phyloP scores from a whole-genome alignment of 768 basidiomycete species.

The Termitomyces sp. region DNA sequence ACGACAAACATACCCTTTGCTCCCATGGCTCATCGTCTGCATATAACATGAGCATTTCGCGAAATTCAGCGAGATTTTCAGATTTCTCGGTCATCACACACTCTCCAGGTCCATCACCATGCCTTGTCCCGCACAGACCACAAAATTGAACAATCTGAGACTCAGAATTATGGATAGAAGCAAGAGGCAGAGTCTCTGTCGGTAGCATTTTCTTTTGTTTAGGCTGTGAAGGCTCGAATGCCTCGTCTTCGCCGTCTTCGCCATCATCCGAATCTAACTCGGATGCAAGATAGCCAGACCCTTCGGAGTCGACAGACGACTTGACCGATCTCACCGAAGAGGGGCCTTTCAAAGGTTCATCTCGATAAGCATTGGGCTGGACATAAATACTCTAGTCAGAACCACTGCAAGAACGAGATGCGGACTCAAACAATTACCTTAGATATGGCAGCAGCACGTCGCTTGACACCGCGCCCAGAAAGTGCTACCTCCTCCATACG shows the following conservation, averaged over 20 bases:
- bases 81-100: conserved; percentile 66
- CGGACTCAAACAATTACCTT: conserved; percentile 22
- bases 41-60: conserved; percentile 58
- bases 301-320: conserved; percentile 22
- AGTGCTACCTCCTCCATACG: conserved; percentile 40
- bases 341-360: conserved; percentile 9
- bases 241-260: conserved; percentile 9
- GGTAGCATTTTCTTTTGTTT: conserved; percentile 12
- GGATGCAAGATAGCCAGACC: conserved; percentile 29
- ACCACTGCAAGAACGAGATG: conserved; percentile 3
- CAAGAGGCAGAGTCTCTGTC: conserved; percentile 5
- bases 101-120: conserved; percentile 37
- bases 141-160: conserved; percentile 29
- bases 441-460: conserved; percentile 63
- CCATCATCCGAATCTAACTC: conserved; percentile 22
- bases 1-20: conserved; percentile 41
- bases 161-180: conserved; percentile 13
- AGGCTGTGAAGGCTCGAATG: conserved; percentile 12
- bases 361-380: conserved; percentile 26
- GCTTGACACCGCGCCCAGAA: conserved; percentile 72
- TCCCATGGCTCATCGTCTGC: conserved; percentile 64
- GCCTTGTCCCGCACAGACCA: conserved; percentile 55
- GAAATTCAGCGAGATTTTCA: conserved; percentile 63
- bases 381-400: not conserved
- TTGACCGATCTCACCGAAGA: conserved; percentile 11